phyloP scores from a whole-genome alignment of 768 basidiomycete genomes.

The Leccinum uliginosum region DNA sequence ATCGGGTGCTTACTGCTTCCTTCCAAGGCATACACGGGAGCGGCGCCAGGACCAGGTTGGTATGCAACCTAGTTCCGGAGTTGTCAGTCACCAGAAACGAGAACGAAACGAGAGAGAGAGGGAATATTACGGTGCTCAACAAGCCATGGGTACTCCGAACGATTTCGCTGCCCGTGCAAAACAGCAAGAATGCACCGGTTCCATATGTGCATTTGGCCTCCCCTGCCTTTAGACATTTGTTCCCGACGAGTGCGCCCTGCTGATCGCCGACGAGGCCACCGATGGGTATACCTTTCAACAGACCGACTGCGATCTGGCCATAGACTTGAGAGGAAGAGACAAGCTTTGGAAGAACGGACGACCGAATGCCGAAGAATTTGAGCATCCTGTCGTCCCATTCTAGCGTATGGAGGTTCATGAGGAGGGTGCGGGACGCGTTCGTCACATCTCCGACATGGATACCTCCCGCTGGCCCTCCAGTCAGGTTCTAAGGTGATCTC shows the following conservation, averaged over 20 bases:
- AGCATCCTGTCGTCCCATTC: constrained; percentile 81
- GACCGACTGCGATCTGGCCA: constrained; percentile 65
- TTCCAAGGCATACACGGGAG: constrained; percentile 90
- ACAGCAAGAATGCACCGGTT: constrained; percentile 93
- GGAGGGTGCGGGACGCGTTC: constrained; percentile 94
- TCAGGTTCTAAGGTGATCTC: constrained; percentile 56
- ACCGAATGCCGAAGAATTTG: constrained; percentile 79
- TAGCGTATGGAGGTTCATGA: constrained; percentile 78
- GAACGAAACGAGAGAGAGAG: not conserved
- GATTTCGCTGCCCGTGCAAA: constrained; percentile 87
- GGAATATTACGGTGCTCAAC: constrained; percentile 68
- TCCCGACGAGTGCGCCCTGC: constrained; percentile 93
- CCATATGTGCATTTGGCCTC: constrained; percentile 99
- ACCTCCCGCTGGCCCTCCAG: constrained; percentile 66
- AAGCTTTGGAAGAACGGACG: constrained; percentile 77
- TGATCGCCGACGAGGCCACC: constrained; percentile 97
- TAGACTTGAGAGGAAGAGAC: constrained; percentile 93
- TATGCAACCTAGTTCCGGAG: constrained; percentile 65
- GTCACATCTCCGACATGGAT: constrained; percentile 90
- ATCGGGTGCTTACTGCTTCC: constrained; percentile 70
- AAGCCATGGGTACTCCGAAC: constrained; percentile 85
- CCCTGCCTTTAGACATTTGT: constrained; percentile 88
- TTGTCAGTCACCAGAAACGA: not conserved
- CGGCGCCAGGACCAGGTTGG: constrained; percentile 72
- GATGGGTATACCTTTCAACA: constrained; percentile 74